Conservation (phyloP, 2,329 filamentous ascomycete genomes). For the Sarocladiaceae sp. region DNA sequence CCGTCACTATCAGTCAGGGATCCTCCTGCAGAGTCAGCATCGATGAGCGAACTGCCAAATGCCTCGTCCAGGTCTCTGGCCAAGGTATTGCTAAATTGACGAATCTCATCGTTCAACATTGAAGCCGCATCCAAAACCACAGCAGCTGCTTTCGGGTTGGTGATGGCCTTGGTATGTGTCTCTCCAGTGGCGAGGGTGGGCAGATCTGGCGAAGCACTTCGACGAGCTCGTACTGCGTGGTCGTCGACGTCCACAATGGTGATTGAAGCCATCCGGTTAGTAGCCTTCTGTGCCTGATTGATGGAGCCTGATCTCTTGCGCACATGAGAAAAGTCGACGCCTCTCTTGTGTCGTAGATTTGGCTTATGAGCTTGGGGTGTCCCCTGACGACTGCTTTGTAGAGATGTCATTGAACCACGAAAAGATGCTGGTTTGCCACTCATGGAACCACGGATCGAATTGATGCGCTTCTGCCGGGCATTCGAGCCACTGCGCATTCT, state of each 20-base stretch:
- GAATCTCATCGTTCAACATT: conserved; percentile 63
- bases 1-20: conserved; percentile 26
- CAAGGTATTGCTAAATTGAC: conserved; percentile 77
- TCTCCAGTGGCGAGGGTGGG: conserved; percentile 17
- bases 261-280: conserved; percentile 7
- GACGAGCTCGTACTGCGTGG: conserved; percentile 7
- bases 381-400: conserved; percentile 39
- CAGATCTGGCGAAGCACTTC: conserved; percentile 24
- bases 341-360: conserved; percentile 41
- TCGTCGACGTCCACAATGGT: neutral
- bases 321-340: conserved; percentile 48
- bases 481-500: conserved; percentile 30
- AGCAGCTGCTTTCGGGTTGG: conserved; percentile 12
- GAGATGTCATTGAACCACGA: conserved; percentile 41
- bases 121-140: conserved; percentile 22
- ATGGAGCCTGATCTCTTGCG: conserved; percentile 32
- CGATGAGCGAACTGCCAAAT: conserved; percentile 63
- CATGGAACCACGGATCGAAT: conserved; percentile 22
- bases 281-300: conserved; percentile 14
- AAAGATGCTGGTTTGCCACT: conserved; percentile 26
- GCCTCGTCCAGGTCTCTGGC: conserved; percentile 89
- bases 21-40: conserved; percentile 29
- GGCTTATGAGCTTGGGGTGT: conserved; percentile 35
- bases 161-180: conserved; percentile 19
- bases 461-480: conserved; percentile 22